Conservation (phyloP, 768 basidiomycete species). For the Mrakia blollopis region DNA sequence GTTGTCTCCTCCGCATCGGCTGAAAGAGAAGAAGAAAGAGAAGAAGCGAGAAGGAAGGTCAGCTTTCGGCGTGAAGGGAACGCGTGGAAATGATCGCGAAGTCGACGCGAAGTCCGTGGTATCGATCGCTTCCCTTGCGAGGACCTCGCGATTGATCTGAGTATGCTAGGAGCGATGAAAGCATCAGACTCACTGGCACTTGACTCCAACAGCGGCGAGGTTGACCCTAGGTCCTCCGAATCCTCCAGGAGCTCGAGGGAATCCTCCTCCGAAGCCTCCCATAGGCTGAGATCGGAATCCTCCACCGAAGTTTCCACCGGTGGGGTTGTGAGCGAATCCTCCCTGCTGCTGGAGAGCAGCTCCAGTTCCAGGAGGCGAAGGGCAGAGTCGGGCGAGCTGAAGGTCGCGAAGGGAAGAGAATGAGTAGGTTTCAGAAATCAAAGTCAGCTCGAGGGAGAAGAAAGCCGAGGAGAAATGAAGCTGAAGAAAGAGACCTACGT, state of each 20-base stretch:
- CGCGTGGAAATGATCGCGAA: neutral
- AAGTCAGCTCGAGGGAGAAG: neutral
- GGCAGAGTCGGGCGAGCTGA: constrained; percentile 21
- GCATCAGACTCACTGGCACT: constrained; percentile 18
- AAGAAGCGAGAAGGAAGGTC: neutral
- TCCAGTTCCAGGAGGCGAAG: constrained; percentile 9
- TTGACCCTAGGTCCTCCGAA: constrained; percentile 20
- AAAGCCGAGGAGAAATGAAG: neutral
- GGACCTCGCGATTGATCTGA: no score
- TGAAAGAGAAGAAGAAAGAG: neutral
- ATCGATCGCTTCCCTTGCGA: no score
- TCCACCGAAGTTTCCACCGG: constrained; percentile 13
- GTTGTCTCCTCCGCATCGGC: constrained; percentile 25
- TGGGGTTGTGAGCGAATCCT: constrained; percentile 11
- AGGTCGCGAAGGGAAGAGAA: neutral
- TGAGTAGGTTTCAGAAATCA: neutral
- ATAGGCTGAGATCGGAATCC: constrained; percentile 10
- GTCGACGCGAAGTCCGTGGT: neutral
- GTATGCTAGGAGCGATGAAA: no score
- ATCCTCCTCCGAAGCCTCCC: constrained; percentile 16
- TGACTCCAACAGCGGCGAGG: constrained; percentile 17
- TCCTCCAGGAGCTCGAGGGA: constrained; percentile 17
- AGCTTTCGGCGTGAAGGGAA: neutral
- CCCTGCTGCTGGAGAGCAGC: neutral
- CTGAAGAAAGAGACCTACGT: neutral